Percentiles rank a stretch among this genome's conserved stretches.
These are phyloP conservation scores for Pythium folliculosum DNA, from an alignment of 352 stramenopile genomes.

Conservation along the genomic window DNA sequence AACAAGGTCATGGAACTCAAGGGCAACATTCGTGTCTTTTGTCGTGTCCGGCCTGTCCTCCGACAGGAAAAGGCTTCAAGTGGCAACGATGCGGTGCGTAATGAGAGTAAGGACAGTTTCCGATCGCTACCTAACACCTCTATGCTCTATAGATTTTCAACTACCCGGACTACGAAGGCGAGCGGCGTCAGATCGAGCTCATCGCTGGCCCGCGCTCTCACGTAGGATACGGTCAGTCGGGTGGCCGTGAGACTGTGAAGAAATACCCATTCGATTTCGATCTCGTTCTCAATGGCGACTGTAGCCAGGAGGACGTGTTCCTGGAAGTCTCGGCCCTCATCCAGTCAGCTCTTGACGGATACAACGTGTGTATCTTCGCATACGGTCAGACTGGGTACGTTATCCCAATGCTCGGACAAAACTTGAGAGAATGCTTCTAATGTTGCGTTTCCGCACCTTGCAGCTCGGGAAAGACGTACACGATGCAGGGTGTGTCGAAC, in stretches of 20 bases:
- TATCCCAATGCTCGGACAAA: background rate
- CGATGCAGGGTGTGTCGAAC: slow-evolving; percentile 76
- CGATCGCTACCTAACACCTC: background rate
- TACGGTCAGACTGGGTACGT: slow-evolving; percentile 83
- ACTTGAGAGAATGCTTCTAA: background rate
- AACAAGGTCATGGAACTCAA: slow-evolving; percentile 96
- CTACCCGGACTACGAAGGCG: slow-evolving; percentile 70
- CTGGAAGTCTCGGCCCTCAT: slow-evolving; percentile 94
- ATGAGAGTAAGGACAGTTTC: background rate
- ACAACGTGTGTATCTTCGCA: slow-evolving; percentile 96
- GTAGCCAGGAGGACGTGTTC: slow-evolving; percentile 96
- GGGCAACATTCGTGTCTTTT: slow-evolving; percentile 97
- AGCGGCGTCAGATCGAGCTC: slow-evolving; percentile 75
- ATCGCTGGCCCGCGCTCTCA: slow-evolving; percentile 63
- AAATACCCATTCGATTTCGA: slow-evolving; percentile 97
- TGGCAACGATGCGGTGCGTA: slow-evolving; percentile 49
- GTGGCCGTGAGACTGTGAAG: slow-evolving; percentile 56
- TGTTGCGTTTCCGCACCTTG: background rate
- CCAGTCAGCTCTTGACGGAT: slow-evolving; percentile 94
- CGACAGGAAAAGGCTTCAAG: slow-evolving; percentile 48
- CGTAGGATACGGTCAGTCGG: slow-evolving; percentile 71
- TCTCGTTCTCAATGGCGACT: slow-evolving; percentile 93
- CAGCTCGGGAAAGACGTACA: slow-evolving; percentile 88
- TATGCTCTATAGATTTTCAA: slow-evolving; percentile 53
- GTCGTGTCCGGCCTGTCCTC: slow-evolving; percentile 91